A percentile compares a stretch with the other conserved stretches of the same genome.
Evolutionary conservation across 805 yeast genomes (phyloP).

Genomic region (Kuraishia borneana): DNA sequence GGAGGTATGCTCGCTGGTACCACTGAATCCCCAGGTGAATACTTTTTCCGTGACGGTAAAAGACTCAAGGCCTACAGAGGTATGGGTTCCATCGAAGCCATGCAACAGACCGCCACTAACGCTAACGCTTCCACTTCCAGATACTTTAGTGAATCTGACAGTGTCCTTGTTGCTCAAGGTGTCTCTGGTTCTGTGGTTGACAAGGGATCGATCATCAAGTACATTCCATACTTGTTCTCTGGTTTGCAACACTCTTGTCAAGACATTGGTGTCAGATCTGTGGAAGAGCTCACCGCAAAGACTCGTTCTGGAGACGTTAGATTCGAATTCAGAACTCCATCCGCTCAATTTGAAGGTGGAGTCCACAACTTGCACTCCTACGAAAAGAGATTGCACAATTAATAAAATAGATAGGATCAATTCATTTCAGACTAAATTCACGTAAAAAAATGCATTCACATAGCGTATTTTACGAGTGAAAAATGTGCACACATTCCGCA

Average conservation of each 20-base stretch:
- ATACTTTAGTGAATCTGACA: conserved; percentile 92
- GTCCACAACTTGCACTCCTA: conserved; percentile 92
- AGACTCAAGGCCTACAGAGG: conserved; percentile 97
- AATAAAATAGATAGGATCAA: conserved; percentile 9
- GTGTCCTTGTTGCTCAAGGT: conserved; percentile 97
- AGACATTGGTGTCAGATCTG: conserved; percentile 82
- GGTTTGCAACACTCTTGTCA: conserved; percentile 99
- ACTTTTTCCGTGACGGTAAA: conserved; percentile 96
- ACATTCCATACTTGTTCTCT: conserved; percentile 84
- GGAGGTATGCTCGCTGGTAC: conserved; percentile 99
- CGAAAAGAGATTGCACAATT: conserved; percentile 94
- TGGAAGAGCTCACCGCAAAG: conserved; percentile 47
- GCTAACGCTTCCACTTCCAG: conserved; percentile 98
- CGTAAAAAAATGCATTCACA: too few species aligned
- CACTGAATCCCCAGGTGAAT: conserved; percentile 95
- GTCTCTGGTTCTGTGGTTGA: conserved; percentile 95
- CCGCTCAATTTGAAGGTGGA: conserved; percentile 99
- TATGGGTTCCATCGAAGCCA: conserved; percentile 99
- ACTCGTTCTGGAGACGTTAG: conserved; percentile 66
- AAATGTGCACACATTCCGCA: too few species aligned
- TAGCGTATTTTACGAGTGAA: too few species aligned
- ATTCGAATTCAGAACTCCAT: conserved; percentile 96
- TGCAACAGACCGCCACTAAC: conserved; percentile 79
- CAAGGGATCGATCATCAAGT: conserved; percentile 90
- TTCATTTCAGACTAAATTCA: not conserved